Percentiles rank a stretch among this genome's conserved stretches.
These are phyloP conservation scores for Butyriboletus loyo DNA, from an alignment of 768 basidiomycete species.

Conservation along the genomic window DNA sequence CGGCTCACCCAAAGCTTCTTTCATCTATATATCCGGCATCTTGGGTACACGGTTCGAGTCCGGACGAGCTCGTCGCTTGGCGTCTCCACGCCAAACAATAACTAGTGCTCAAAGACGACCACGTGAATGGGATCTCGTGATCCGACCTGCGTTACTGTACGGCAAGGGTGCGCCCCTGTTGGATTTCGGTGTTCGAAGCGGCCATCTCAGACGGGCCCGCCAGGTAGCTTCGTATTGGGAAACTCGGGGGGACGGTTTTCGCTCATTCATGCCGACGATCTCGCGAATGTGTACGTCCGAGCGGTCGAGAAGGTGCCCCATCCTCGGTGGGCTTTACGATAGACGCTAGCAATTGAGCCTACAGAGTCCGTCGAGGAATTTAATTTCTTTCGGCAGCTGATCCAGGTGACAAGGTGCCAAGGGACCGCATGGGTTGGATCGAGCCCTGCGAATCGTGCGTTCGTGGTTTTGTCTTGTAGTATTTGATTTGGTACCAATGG, in stretches of 20 bases:
- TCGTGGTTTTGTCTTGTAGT: too few relatives aligned
- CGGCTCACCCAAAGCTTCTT: too few relatives aligned
- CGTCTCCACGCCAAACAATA: slow-evolving; percentile 11
- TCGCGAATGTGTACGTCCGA: slow-evolving; percentile 34
- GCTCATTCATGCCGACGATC: slow-evolving; percentile 34
- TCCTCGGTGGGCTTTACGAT: slow-evolving; percentile 30
- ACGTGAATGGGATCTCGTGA: slow-evolving; percentile 34
- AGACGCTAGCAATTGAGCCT: slow-evolving; percentile 28
- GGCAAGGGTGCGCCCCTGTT: slow-evolving; percentile 27
- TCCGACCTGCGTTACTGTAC: slow-evolving; percentile 32
- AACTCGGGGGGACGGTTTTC: slow-evolving; percentile 24
- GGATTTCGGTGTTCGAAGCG: slow-evolving; percentile 22
- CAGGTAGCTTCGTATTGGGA: slow-evolving; percentile 26
- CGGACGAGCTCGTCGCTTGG: slow-evolving; percentile 23
- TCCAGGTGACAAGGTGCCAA: too few relatives aligned
- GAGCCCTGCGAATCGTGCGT: too few relatives aligned
- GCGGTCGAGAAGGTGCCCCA: slow-evolving; percentile 31
- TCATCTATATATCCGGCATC: too few relatives aligned
- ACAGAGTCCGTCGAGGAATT: slow-evolving; percentile 30
- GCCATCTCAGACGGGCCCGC: slow-evolving; percentile 15
- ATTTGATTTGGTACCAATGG: too few relatives aligned
- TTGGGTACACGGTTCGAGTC: too few relatives aligned
- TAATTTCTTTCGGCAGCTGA: too few relatives aligned
- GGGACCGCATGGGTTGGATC: too few relatives aligned
- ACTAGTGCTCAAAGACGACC: slow-evolving; percentile 17